Base-by-base conservation (phyloP, 345 rosid species). In the Gossypium australe region DNA sequence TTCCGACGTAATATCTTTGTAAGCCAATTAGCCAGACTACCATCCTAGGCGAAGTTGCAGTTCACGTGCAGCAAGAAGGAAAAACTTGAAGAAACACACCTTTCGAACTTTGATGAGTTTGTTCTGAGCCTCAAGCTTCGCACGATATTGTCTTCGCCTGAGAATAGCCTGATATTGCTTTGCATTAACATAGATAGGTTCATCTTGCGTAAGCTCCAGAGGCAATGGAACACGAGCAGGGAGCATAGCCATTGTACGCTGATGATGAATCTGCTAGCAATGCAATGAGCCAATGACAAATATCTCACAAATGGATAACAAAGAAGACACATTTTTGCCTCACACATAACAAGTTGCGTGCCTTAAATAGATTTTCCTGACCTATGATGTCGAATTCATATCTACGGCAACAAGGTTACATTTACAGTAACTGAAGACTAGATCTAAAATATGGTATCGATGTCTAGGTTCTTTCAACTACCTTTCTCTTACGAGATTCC, bases 111-210 rank as follows among this genome's bases (percentile, higher is more conserved):
- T 91, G 86, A 81, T 78, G 71, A 88, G 77, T 75, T 82, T 88
- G 87, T 91, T 89, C 72, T 85, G 89, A 76, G 97, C 97, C 83
- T 89, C 94, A 9, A 89, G 97, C 86, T 85, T 91, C 22, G 98
- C 94, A 17, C 98, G 94, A 58, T 84, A 86, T 73, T 82, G 82
- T 78, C 98, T 85, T 71, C 98, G 85, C 87, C 97, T 86, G 73
- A 93, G 90, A 64, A 93, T 93, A 44, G 92, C 98, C 58, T 69
- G 85, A 80, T 91, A 93, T 70, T 93, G 97, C 81, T 93, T 93
- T 6, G 94, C 90, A 85, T 93, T 91, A 38, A 93, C 98, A 78
- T 78, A 87, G 67, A 88, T 85, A 34, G 94, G 97, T 77, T 84
- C 94, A 64, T 83, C 79, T 72, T 82, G 86, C 0, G 85, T 76